Conservation (phyloP, 1,139 yeast species). For the Zygoascus hellenicus region DNA sequence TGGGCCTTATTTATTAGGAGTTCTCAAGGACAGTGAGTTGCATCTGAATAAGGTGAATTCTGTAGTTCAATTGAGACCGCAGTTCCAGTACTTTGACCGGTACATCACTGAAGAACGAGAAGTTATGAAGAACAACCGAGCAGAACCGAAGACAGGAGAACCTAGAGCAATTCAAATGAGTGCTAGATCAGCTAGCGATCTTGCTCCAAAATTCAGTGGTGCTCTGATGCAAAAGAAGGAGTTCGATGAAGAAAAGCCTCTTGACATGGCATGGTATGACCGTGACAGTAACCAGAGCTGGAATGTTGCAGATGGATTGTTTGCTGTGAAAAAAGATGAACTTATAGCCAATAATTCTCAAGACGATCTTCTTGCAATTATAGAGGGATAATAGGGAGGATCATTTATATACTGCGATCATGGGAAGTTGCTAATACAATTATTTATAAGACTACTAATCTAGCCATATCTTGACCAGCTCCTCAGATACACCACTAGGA, state of each 20-base stretch:
- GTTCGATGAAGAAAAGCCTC: slow-evolving; percentile 69
- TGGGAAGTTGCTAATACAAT: too few species aligned
- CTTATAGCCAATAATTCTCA: slow-evolving; percentile 17
- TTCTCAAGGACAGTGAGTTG: slow-evolving; percentile 45
- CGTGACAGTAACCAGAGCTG: slow-evolving; percentile 37
- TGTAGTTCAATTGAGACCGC: slow-evolving; percentile 75
- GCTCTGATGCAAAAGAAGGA: slow-evolving; percentile 68
- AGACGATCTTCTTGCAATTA: slow-evolving; percentile 1
- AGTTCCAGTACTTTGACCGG: slow-evolving; percentile 62
- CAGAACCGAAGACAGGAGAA: slow-evolving; percentile 36
- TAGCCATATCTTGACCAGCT: slow-evolving; percentile 95
- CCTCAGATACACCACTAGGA: slow-evolving; percentile 97
- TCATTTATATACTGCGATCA: neutral
- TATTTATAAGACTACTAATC: slow-evolving; percentile 42
- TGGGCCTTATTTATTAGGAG: slow-evolving; percentile 55
- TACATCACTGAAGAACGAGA: slow-evolving; percentile 30
- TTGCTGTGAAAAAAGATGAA: slow-evolving; percentile 19
- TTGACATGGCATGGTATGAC: slow-evolving; percentile 45
- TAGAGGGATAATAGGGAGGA: neutral
- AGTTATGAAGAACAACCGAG: slow-evolving; percentile 32
- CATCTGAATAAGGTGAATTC: slow-evolving; percentile 62
- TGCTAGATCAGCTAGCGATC: slow-evolving; percentile 60
- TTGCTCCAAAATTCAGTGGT: slow-evolving; percentile 65
- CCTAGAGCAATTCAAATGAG: slow-evolving; percentile 69
- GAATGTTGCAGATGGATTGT: slow-evolving; percentile 32